A percentile compares a stretch with the other conserved stretches of the same genome.
phyloP scores from a whole-genome alignment of 768 basidiomycete species.

The Lanmaoa rubissima region DNA sequence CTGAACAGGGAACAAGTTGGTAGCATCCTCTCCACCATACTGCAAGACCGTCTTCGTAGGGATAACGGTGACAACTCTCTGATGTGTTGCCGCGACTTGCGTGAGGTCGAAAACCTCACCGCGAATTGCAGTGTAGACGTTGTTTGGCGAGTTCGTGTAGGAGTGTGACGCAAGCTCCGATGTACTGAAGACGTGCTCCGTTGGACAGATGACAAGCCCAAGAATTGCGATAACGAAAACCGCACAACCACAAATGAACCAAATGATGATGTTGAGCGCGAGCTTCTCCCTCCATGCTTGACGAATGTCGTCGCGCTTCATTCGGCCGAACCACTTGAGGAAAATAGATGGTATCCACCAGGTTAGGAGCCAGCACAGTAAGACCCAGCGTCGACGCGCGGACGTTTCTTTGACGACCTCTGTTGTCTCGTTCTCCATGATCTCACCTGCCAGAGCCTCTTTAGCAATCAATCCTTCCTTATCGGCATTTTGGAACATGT shows the following conservation, averaged over 20 bases:
- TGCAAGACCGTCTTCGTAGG: conserved; percentile 70
- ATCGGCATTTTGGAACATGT: conserved; percentile 91
- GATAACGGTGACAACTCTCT: conserved; percentile 67
- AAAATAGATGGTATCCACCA: conserved; percentile 84
- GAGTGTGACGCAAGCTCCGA: conserved; percentile 76
- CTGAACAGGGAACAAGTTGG: conserved; percentile 91
- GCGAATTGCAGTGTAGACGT: conserved; percentile 78
- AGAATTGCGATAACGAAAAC: conserved; percentile 92
- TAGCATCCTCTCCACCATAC: conserved; percentile 77
- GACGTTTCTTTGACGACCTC: conserved; percentile 84
- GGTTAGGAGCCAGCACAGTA: conserved; percentile 84
- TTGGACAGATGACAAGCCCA: conserved; percentile 89
- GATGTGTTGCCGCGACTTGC: conserved; percentile 61
- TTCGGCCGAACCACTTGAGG: conserved; percentile 73
- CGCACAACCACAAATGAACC: conserved; percentile 86
- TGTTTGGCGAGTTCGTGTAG: conserved; percentile 58
- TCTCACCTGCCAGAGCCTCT: conserved; percentile 81
- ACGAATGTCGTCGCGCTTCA: conserved; percentile 91
- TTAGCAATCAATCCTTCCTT: conserved; percentile 73
- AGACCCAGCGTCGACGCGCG: conserved; percentile 84
- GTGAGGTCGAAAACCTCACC: conserved; percentile 95
- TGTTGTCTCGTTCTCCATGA: conserved; percentile 82
- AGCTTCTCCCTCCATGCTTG: conserved; percentile 99
- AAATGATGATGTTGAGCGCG: conserved; percentile 92
- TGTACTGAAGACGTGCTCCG: conserved; percentile 84